Evolutionary conservation across 768 basidiomycete genomes (phyloP), one percentile per base, ranked within the genome.

Genomic region (Serendipita sp.): DNA sequence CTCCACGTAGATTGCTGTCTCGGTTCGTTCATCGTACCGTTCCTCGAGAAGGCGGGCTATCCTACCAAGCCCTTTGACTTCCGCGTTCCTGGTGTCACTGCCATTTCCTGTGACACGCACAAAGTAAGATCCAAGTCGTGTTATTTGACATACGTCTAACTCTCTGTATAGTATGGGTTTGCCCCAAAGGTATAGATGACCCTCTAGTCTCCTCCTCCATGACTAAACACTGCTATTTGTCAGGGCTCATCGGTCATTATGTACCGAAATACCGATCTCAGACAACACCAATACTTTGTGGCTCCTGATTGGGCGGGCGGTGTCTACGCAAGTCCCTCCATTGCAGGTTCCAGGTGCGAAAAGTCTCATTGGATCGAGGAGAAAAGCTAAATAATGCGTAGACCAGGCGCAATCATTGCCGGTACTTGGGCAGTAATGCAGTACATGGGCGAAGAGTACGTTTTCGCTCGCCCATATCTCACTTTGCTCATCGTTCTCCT

Each of bases 391-490:
- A 56, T 30, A 45, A 63, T 41, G 13, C 62, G 35, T 68, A 91
- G 94, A 45, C 90, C 94, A 0, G 96, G 95, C 3, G 85, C 93
- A 0, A 76, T 97, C 67, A 86, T 99, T 66, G 95, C 95, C 30
- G 95, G 90, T 53, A 86, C 92, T 34, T 99, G 93, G 92, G 95
- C 95, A 4, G 92, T 92, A 1, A 86, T 99, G 85, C 88, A 95
- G 67, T 84, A 90, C 72, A 86, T 97, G 77, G 95, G 95, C 34
- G 79, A 85, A 66, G 80, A 86, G 90, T 92, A 71, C 63, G 86
- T 78, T 1, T 24, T n/a, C 32, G 58, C 51, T 16, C n/a, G 37
- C 35, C 16, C 48, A 18, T 24, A 7, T 41, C 44, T 18, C 56
- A 44, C 32, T 38, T 11, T 47, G 34, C 13, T 37, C 2, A 15